Evolutionary conservation across 108 stramenopile species (phyloP), one percentile per base, ranked within the genome.

Genomic region (Schizochytrium sp.): DNA sequence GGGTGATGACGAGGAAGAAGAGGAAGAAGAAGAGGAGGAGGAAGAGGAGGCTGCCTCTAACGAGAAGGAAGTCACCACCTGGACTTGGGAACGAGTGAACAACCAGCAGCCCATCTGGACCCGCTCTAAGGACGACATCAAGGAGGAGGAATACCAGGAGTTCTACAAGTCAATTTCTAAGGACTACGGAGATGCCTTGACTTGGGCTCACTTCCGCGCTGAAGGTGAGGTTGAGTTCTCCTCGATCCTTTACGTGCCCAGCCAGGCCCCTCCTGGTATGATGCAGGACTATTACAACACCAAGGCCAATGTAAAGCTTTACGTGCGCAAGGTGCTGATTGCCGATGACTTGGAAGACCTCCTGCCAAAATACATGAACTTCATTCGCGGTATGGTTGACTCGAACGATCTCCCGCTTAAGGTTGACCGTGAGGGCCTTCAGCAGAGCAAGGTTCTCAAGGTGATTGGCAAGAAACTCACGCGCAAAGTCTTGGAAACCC

Each of bases 201-300:
- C 94, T 7, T 99, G 98, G 98, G 94, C 95, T 41, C 99, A 99
- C 93, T 99, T 99, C 92, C 96, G 97, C 91, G 99, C 99, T 38
- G 99, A 99, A 94, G 99, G 99, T 88, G 99, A 99, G 91, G 98
- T 99, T 90, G 99, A 99, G 94, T 99, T 99, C 96, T 97, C 96
- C 91, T 95, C 96, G 19, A 96, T 99, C 87, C 92, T 99, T 13
- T 99, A 97, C 95, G 57, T 98, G 41, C 99, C 99, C 5, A 88
- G 89, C 56, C 94, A 95, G 59, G 93, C 94, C 55, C 83, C 94
- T 28, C 72, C 46, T 72, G 93, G 93, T 89, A 50, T 94, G 56
- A 94, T 94, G 87, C 93, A 95, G 61, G 61, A 92, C 69, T 95
- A 94, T 93, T 94, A 94, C 91, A 89, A 90, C 57, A 91, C 91